phyloP scores from a whole-genome alignment of 2,329 filamentous ascomycete genomes.

The Xylariaceae sp. region DNA sequence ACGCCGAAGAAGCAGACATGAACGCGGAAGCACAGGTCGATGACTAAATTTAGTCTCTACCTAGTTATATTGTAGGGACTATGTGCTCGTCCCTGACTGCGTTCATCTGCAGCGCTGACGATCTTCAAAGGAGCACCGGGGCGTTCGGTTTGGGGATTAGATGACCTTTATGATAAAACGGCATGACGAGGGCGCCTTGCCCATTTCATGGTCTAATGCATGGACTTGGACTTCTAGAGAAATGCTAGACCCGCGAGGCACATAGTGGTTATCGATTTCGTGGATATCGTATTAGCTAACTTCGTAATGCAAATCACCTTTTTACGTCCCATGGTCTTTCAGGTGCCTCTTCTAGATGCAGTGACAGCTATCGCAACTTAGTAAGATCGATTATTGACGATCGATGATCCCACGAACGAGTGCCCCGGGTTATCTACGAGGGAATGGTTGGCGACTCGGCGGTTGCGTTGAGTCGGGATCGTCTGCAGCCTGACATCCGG shows the following conservation, averaged over 20 bases:
- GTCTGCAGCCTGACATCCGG: no score
- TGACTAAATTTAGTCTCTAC: not conserved
- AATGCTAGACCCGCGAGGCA: not conserved
- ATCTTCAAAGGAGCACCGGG: no score
- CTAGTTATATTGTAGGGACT: not conserved
- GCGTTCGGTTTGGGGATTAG: not conserved
- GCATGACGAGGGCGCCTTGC: not conserved
- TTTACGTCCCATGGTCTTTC: not conserved
- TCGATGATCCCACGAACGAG: no score
- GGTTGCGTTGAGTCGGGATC: no score
- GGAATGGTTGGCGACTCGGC: no score
- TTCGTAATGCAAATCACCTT: not conserved
- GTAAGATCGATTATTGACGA: not conserved
- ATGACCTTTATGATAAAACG: not conserved
- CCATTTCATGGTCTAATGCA: not conserved
- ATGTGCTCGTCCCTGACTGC: not conserved
- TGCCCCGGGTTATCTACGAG: no score
- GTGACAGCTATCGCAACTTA: not conserved
- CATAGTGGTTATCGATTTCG: not conserved
- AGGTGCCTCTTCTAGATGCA: not conserved
- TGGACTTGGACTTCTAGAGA: not conserved
- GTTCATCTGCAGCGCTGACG: not conserved
- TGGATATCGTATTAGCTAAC: not conserved
- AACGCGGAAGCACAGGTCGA: constrained; percentile 6
- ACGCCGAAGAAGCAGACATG: constrained; percentile 27